These are phyloP conservation scores for Teunomyces funiuensis DNA, from an alignment of 805 yeast genomes.

Conservation along the genomic window DNA sequence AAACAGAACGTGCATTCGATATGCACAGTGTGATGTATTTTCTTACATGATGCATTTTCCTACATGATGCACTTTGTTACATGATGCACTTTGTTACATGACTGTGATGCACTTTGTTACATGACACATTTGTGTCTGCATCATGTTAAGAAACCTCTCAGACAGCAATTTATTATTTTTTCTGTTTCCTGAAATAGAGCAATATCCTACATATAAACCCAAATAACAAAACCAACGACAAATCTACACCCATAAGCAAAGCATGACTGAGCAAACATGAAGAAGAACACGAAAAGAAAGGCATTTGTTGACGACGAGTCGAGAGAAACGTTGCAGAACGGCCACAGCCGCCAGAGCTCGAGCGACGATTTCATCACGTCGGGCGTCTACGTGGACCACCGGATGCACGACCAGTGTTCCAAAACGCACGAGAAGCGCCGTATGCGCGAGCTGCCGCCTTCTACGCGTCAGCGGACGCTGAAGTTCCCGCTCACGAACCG, in stretches of 20 bases:
- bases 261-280: neutral
- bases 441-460: neutral
- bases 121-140: neutral
- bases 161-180: neutral
- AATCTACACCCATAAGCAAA: too few species aligned
- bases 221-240: too few species aligned
- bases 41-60: too few species aligned
- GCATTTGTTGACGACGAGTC: neutral
- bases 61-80: too few species aligned
- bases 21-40: too few species aligned
- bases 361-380: conserved; percentile 7
- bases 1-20: too few species aligned
- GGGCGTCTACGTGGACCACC: conserved; percentile 32
- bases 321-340: neutral
- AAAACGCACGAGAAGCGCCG: neutral
- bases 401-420: conserved; percentile 17
- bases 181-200: too few species aligned
- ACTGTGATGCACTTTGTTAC: neutral
- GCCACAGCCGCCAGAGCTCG: conserved; percentile 8
- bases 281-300: conserved; percentile 1
- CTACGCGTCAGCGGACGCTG: neutral
- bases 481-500: conserved; percentile 37
- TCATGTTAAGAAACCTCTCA: neutral
- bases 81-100: too few species aligned
- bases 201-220: too few species aligned